Evolutionary conservation across 805 yeast species (phyloP).

Genomic region (Suhomyces vadensis): DNA sequence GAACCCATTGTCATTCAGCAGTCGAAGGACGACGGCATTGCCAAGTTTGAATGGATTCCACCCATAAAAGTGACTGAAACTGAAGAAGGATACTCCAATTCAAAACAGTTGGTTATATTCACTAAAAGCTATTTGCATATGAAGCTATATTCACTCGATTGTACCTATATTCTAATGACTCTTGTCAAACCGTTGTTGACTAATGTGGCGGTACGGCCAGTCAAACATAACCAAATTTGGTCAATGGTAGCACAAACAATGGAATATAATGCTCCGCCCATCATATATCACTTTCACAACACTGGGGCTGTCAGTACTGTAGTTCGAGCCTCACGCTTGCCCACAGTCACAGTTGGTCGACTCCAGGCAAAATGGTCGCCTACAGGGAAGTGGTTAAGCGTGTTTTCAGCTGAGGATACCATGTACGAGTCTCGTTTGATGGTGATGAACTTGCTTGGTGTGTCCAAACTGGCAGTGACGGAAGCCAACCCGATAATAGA

Average conservation of each 20-base stretch:
- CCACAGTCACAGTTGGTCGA: slow-evolving; percentile 10
- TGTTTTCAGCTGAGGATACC: slow-evolving; percentile 22
- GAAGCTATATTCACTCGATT: slow-evolving; percentile 39
- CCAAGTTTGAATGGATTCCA: slow-evolving; percentile 36
- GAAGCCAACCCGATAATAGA: background rate
- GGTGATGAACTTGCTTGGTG: slow-evolving; percentile 29
- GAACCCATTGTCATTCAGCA: slow-evolving; percentile 36
- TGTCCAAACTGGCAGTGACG: background rate
- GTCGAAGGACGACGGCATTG: slow-evolving; percentile 28
- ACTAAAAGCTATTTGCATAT: slow-evolving; percentile 27
- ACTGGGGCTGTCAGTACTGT: slow-evolving; percentile 33
- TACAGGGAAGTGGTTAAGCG: slow-evolving; percentile 36
- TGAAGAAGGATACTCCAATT: slow-evolving; percentile 30
- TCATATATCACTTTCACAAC: slow-evolving; percentile 31
- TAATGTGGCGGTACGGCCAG: slow-evolving; percentile 20
- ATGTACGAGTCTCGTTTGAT: slow-evolving; percentile 31
- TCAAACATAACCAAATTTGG: slow-evolving; percentile 27
- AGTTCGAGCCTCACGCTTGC: slow-evolving; percentile 22
- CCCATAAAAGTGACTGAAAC: slow-evolving; percentile 14
- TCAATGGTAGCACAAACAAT: slow-evolving; percentile 29
- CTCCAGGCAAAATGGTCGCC: slow-evolving; percentile 31
- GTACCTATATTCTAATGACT: slow-evolving; percentile 32
- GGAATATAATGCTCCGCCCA: slow-evolving; percentile 19
- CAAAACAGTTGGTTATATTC: slow-evolving; percentile 35
- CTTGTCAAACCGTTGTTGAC: slow-evolving; percentile 33